Conservation (phyloP, 306 rosid genomes). For the Rosa persica region DNA sequence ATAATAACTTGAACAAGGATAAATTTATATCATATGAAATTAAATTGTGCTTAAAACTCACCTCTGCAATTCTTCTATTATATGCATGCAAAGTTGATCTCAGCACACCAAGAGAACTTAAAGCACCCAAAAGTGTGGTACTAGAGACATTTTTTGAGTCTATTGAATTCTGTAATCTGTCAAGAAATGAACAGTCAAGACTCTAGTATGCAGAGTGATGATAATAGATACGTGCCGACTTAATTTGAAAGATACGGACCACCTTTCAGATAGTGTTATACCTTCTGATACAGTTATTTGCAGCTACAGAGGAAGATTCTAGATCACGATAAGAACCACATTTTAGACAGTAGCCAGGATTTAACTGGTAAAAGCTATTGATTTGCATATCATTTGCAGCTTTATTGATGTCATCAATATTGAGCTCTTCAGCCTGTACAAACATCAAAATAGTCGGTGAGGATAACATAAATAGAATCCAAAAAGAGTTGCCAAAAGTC, state of each 20-base stretch:
- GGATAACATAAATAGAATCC: background rate
- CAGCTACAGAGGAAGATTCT: slow-evolving; percentile 44
- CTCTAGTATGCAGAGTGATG: background rate
- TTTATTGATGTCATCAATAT: slow-evolving; percentile 38
- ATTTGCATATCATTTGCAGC: slow-evolving; percentile 32
- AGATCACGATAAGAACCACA: slow-evolving; percentile 71
- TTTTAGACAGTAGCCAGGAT: slow-evolving; percentile 63
- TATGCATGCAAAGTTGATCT: slow-evolving; percentile 66
- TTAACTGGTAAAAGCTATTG: slow-evolving; percentile 28
- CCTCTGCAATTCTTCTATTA: slow-evolving; percentile 79
- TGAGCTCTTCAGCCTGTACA: slow-evolving; percentile 38
- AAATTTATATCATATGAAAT: background rate
- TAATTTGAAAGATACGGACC: background rate
- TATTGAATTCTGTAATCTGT: slow-evolving; percentile 67
- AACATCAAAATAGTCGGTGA: background rate
- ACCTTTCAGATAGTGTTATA: slow-evolving; percentile 17
- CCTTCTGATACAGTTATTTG: slow-evolving; percentile 54
- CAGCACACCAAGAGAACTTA: slow-evolving; percentile 52
- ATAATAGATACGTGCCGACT: background rate
- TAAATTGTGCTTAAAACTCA: slow-evolving; percentile 34
- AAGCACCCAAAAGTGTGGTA: slow-evolving; percentile 46
- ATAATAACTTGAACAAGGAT: background rate
- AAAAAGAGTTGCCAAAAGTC: background rate
- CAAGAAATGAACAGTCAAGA: slow-evolving; percentile 20
- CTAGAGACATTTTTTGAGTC: slow-evolving; percentile 47